Evolutionary conservation across 2,329 filamentous ascomycete species (phyloP), one percentile per base, ranked within the genome.

Genomic region (Metarhizium brunneum): DNA sequence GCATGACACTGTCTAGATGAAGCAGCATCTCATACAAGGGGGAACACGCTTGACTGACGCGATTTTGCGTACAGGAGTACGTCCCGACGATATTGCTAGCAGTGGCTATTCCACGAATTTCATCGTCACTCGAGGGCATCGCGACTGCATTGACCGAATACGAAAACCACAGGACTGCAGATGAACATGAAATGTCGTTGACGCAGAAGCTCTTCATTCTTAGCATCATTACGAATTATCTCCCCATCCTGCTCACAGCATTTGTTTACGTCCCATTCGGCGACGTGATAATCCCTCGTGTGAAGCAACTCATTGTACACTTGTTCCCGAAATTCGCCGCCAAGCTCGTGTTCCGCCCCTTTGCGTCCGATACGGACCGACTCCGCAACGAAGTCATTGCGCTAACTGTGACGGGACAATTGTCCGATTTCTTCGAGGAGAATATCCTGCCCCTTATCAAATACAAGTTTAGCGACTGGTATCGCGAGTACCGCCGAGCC

Each of bases 201-300:
- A 88, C 85, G 0, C 81, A 86, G 59, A 91, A 91, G 74, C 80
- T 87, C 7, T 90, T 91, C 57, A 77, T 89, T 38, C 79, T 92
- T 65, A 88, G 87, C 73, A 89, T 90, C 72, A 88, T 91, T 69
- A 90, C 87, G 13, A 87, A 88, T 4, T 92, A 91, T 65, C 76
- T 90, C 1, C 86, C 86, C 0, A 86, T 89, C 49, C 79, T 90
- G 59, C 74, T 92, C 6, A 91, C 87, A 0, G 87, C 88, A 0
- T 92, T 91, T 63, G 80, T 92, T 53, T 92, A 92, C 64, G 84
- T 92, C 2, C 88, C 88, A 0, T 88, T 90, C 59, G 87, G 86
- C 32, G 78, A 78, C 48, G 68, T 81, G 18, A 80, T 90, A 2
- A 81, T 90, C 0, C 87, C 87, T 0, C 81, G 83, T 62, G 76